Percentiles rank a stretch among this genome's conserved stretches.
Evolutionary conservation across 495 filamentous ascomycete genomes (phyloP).

Genomic region (Paragyromitra xinjiangensis): DNA sequence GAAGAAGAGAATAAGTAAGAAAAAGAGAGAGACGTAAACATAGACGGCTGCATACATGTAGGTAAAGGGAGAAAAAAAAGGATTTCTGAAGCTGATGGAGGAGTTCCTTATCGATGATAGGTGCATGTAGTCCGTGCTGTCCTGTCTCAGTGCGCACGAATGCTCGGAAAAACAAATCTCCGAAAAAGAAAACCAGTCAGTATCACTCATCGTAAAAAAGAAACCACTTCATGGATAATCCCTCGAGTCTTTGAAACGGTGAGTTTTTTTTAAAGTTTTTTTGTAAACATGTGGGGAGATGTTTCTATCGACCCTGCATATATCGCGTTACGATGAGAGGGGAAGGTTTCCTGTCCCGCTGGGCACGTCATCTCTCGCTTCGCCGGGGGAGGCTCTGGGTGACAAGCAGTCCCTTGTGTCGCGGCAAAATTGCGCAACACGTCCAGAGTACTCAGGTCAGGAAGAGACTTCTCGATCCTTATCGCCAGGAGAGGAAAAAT

Average conservation of each 20-base stretch:
- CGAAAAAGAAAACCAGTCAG: neutral
- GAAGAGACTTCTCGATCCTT: too few species aligned
- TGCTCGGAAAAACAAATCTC: conserved; percentile 44
- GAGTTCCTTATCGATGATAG: conserved; percentile 18
- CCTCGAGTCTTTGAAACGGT: neutral
- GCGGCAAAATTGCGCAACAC: neutral
- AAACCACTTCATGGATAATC: neutral
- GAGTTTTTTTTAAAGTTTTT: neutral
- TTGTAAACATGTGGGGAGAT: neutral
- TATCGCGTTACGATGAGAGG: conserved; percentile 15
- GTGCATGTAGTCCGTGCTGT: neutral
- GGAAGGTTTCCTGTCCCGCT: conserved; percentile 14
- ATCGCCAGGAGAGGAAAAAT: neutral
- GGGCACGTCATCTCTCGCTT: conserved; percentile 24
- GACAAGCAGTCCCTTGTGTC: neutral
- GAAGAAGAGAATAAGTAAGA: neutral
- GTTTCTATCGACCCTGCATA: conserved; percentile 33
- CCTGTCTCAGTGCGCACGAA: conserved; percentile 9
- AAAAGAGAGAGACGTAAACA: conserved; percentile 1
- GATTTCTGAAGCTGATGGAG: neutral
- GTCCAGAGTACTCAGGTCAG: too few species aligned
- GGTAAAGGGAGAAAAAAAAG: neutral
- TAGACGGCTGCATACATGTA: conserved; percentile 3
- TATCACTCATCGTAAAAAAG: neutral
- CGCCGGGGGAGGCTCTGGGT: neutral